Conservation (phyloP, 176 grass and related monocot genomes). For the Chrysopogon serrulatus region DNA sequence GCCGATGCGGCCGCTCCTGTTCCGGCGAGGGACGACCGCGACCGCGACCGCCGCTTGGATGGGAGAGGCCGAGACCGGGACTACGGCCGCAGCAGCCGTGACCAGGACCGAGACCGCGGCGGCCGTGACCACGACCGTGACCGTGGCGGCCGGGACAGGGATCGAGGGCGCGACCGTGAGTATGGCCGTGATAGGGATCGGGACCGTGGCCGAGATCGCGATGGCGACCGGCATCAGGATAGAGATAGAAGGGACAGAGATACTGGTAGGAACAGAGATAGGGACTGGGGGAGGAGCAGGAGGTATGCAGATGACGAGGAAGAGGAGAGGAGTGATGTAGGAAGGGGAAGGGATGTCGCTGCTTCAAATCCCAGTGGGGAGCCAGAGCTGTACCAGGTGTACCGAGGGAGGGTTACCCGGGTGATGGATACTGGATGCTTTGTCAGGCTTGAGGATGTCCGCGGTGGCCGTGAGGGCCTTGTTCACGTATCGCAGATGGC, state of each 20-base stretch:
- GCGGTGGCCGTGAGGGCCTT: constrained; percentile 63
- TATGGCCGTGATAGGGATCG: constrained; percentile 9
- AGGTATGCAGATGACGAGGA: constrained; percentile 44
- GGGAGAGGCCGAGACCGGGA: constrained; percentile 26
- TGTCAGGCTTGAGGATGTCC: constrained; percentile 64
- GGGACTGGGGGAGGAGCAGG: constrained; percentile 31
- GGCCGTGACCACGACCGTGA: neutral
- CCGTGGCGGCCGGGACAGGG: constrained; percentile 8
- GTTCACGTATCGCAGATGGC: constrained; percentile 91
- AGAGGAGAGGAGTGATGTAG: constrained; percentile 22
- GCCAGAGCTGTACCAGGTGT: constrained; percentile 76
- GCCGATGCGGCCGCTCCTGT: constrained; percentile 7
- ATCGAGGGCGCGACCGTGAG: neutral
- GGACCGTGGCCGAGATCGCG: constrained; percentile 21
- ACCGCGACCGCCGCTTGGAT: constrained; percentile 16
- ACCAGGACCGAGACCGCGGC: neutral
- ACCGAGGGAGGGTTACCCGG: constrained; percentile 63
- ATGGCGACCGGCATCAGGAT: constrained; percentile 10
- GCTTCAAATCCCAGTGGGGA: constrained; percentile 36
- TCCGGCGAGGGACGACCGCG: neutral
- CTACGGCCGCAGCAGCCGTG: neutral
- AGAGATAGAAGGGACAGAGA: constrained; percentile 27
- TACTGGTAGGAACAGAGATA: constrained; percentile 25
- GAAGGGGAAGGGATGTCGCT: constrained; percentile 23
- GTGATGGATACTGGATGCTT: constrained; percentile 95